Evolutionary conservation across 495 filamentous ascomycete species (phyloP).

Genomic region (Friedmanniomyces endolithicus): DNA sequence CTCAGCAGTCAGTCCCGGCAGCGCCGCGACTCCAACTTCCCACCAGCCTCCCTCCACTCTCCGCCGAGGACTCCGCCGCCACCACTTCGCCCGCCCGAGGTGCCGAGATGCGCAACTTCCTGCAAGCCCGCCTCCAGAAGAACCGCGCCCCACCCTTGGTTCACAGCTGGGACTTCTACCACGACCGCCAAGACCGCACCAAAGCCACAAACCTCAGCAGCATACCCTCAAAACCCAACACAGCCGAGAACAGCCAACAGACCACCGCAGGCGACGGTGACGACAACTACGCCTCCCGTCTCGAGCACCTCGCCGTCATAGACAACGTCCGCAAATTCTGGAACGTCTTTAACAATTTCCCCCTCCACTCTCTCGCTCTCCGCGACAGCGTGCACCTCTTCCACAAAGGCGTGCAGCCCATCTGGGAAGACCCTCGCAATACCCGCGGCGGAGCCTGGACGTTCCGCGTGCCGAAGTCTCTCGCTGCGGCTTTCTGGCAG

Average conservation of each 20-base stretch:
- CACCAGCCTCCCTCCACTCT: conserved; percentile 16
- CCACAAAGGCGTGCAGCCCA: conserved; percentile 69
- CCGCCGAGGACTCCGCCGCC: conserved; percentile 14
- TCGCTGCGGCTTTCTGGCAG: conserved; percentile 64
- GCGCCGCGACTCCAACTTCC: conserved; percentile 10
- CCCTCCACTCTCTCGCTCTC: conserved; percentile 60
- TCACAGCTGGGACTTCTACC: conserved; percentile 48
- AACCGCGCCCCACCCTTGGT: conserved; percentile 41
- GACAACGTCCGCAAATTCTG: conserved; percentile 72
- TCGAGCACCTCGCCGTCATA: conserved; percentile 56
- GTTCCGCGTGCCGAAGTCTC: conserved; percentile 66
- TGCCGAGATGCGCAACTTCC: conserved; percentile 29
- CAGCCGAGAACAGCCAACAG: conserved; percentile 34
- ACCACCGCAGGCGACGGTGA: conserved; percentile 33
- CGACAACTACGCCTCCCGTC: conserved; percentile 46
- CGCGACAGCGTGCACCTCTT: conserved; percentile 80
- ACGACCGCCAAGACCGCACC: conserved; percentile 37
- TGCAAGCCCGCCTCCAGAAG: conserved; percentile 34
- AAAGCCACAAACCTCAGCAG: conserved; percentile 5
- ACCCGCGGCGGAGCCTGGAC: conserved; percentile 71
- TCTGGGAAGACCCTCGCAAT: conserved; percentile 87
- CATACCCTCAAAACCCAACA: conserved; percentile 36
- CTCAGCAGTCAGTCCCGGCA: no score
- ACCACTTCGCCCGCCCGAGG: conserved; percentile 31
- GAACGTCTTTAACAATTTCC: conserved; percentile 81